Conservation (phyloP, 768 basidiomycete genomes). For the Lactifluus echinatus region DNA sequence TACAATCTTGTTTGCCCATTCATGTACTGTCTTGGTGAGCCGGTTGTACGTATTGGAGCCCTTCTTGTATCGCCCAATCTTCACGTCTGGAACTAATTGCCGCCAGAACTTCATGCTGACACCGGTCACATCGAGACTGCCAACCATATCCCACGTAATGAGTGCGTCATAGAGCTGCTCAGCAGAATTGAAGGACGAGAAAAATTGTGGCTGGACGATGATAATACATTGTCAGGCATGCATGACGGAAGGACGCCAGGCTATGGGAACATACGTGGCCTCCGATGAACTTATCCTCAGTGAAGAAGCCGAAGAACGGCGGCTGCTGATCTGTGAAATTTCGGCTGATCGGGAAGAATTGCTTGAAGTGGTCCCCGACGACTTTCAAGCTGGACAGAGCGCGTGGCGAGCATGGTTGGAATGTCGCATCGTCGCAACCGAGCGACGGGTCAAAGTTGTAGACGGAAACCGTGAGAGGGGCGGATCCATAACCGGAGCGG, state of each 20-base stretch:
- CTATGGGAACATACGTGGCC: constrained; percentile 22
- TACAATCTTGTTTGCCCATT: constrained; percentile 14
- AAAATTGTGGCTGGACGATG: constrained; percentile 24
- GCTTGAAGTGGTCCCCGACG: constrained; percentile 26
- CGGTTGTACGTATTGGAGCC: constrained; percentile 1
- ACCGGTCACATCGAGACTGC: constrained; percentile 19
- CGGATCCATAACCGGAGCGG: constrained; percentile 8
- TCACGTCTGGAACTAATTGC: neutral
- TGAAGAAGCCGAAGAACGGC: constrained; percentile 10
- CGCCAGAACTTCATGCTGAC: constrained; percentile 26
- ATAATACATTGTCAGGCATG: neutral
- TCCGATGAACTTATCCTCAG: constrained; percentile 17
- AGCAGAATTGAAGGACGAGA: constrained; percentile 24
- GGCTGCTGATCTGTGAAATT: constrained; percentile 5
- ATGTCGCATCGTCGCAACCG: constrained; percentile 26
- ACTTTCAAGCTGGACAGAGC: constrained; percentile 24
- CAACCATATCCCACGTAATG: constrained; percentile 22
- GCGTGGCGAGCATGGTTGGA: constrained; percentile 29
- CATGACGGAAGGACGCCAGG: neutral
- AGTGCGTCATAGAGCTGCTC: constrained; percentile 27
- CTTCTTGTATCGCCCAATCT: constrained; percentile 8
- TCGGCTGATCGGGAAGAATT: constrained; percentile 26
- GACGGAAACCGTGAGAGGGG: constrained; percentile 24
- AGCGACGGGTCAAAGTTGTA: constrained; percentile 25
- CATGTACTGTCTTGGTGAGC: neutral